These are phyloP conservation scores for Eucalyptus pauciflora DNA, from an alignment of 345 rosid genomes.

Conservation along the genomic window DNA sequence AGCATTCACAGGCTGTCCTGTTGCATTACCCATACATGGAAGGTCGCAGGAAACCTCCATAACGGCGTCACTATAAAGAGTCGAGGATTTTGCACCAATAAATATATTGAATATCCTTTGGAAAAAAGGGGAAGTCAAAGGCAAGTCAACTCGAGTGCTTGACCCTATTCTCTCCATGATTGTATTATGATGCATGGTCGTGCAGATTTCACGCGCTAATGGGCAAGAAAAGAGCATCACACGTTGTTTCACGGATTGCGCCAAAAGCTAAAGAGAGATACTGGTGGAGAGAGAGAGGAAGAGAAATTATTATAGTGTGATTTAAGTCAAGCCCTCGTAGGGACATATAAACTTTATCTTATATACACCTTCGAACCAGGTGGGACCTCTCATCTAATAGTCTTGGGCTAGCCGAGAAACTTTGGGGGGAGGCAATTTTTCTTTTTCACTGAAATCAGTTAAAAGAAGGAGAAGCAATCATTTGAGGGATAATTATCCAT, in stretches of 20 bases:
- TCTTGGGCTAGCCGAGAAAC: neutral
- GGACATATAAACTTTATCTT: neutral
- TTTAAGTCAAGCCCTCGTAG: neutral
- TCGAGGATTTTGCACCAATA: neutral
- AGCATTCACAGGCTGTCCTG: neutral
- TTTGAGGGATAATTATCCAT: neutral
- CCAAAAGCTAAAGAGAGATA: neutral
- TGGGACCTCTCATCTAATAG: neutral
- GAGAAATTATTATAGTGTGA: neutral
- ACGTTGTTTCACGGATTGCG: neutral
- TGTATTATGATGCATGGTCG: neutral
- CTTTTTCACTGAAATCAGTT: neutral
- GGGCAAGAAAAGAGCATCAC: neutral
- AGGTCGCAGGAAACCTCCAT: neutral
- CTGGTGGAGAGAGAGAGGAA: neutral
- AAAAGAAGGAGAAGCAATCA: neutral
- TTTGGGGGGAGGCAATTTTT: neutral
- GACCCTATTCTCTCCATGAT: neutral
- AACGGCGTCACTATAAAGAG: neutral
- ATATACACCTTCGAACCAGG: neutral
- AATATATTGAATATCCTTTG: neutral
- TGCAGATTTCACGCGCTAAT: neutral
- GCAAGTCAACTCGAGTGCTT: neutral
- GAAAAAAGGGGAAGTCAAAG: neutral
- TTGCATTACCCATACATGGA: neutral